Evolutionary conservation across 768 basidiomycete genomes (phyloP), one percentile per base, ranked within the genome.

Genomic region (Tubosaeta sp.): DNA sequence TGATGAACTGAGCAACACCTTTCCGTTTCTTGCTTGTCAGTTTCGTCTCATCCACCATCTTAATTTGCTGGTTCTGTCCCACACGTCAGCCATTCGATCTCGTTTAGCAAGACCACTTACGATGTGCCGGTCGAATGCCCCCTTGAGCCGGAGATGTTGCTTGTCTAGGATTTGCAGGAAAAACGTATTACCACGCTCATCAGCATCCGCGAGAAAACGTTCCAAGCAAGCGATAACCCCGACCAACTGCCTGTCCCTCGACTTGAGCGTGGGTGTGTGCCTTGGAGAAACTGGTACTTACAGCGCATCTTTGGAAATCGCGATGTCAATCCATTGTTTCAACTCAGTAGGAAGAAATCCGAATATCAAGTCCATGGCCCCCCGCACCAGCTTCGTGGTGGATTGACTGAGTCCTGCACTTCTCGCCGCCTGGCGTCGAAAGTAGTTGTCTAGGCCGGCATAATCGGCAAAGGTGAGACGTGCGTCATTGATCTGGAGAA

Each of bases 381-480:
- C 85, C 18, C 91, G 82, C 27, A 94, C 80, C 9, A 94, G 79
- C 71, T 94, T 94, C 52, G 74, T 63, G 24, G 92, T 93, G 7
- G 81, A 70, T 48, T 77, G 76, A 52, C 81, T 83, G 39, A 94
- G 75, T 25, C 83, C 80, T 24, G 76, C 78, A 45, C 81, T 74
- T 24, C 90, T 77, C 6, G 86, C 76, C n/a, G 95, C 95, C 64
- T 97, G 91, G 43, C 95, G 75, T 22, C 91, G 79, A 74, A 96
- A 96, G 69, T 96, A 98, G 53, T 83, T 91, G 64, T 98, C 95
- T 52, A 98, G 73, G 40, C 84, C 83, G 82, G 92, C 90, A 59
- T 95, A 93, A 70, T 97, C 95, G 13, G 95, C 95, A 67, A 93
- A 98, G 1, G 95, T 96, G 13, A 93, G 77, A 16, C 83, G 83